Evolutionary conservation across 164 flowering plant genomes (phyloP), one percentile per base, ranked within the genome.

Genomic region (Aristolochia contorta): DNA sequence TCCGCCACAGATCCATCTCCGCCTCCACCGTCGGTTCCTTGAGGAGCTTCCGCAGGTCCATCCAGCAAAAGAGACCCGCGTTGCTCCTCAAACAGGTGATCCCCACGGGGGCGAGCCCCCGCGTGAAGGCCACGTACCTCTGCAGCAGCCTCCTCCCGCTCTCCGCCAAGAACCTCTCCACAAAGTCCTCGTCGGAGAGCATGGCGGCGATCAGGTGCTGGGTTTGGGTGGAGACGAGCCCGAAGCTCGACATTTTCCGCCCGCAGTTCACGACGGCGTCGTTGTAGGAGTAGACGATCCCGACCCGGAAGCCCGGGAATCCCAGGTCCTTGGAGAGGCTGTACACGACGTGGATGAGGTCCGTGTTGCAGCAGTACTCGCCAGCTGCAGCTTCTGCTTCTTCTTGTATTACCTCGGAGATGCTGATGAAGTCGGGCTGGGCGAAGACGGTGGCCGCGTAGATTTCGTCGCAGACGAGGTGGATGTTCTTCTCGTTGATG

Each of bases 21-120:
- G 75, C 91, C 32, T 85, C 86, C 3, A 72, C 59, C 0, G 91
- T 86, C 8, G 76, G 63, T 15, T 79, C 84, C 57, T 79, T 72
- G 2, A 93, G 78, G 8, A 90, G 77, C 14, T 54, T 41, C 18
- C 80, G 62, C 59, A 90, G 66, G 60, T 93, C 91, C 92, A 93
- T 88, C 99, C 99, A 93, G 13, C 79, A 25, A 64, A 75, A 90
- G 0, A 93, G 74, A 3, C 99, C 95, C 0, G 86, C 90, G 63
- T 81, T 88, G 77, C 93, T 75, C 46, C 82, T 66, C 62, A 90
- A 69, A 59, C 85, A 76, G 0, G 60, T 59, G 14, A 91, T 82
- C 1, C 88, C 88, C 0, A 80, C 64, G 16, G 46, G 23, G 0
- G 16, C 41, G 21, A 66, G 54, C n/a, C 58, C 64, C 23, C 16